Conservation (phyloP, 345 rosid genomes). For the Cochlearia excelsa region DNA sequence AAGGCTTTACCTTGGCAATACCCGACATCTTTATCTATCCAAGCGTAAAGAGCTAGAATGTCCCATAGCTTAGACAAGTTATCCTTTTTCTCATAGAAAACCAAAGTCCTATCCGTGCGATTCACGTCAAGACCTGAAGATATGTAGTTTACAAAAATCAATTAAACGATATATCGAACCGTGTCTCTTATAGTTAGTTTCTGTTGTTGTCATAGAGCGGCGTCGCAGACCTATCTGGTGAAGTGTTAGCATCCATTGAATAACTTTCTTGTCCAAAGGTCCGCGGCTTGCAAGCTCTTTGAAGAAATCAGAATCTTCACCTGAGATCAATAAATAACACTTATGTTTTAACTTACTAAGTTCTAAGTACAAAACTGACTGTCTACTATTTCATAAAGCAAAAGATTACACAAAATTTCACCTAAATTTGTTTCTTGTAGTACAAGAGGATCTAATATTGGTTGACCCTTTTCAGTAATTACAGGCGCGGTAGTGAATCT, state of each 20-base stretch:
- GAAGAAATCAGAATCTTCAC: conserved; percentile 48
- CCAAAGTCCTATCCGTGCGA: conserved; percentile 89
- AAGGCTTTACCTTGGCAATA: conserved; percentile 79
- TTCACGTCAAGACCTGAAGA: conserved; percentile 78
- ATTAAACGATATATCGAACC: conserved; percentile 14
- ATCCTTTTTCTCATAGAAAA: conserved; percentile 83
- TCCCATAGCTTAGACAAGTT: conserved; percentile 96
- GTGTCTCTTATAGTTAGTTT: background rate
- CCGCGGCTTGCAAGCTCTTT: conserved; percentile 52
- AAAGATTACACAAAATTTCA: conserved; percentile 28
- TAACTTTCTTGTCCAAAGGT: conserved; percentile 67
- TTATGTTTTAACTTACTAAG: conserved; percentile 3
- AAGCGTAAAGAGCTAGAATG: conserved; percentile 88
- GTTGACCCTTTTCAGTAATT: conserved; percentile 75
- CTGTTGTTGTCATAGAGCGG: conserved; percentile 27
- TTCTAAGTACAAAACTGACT: conserved; percentile 11
- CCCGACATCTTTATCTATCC: conserved; percentile 92
- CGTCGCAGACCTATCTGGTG: conserved; percentile 86
- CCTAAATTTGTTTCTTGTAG: conserved; percentile 61
- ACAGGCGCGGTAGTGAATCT: conserved; percentile 84
- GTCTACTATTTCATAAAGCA: conserved; percentile 22
- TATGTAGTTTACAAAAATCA: background rate
- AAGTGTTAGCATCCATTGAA: conserved; percentile 79
- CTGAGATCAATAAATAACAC: conserved; percentile 9
- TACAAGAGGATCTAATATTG: conserved; percentile 78